These are phyloP conservation scores for Chalciporus sp. DNA, from an alignment of 1,284 basidiomycete genomes.

Conservation along the genomic window DNA sequence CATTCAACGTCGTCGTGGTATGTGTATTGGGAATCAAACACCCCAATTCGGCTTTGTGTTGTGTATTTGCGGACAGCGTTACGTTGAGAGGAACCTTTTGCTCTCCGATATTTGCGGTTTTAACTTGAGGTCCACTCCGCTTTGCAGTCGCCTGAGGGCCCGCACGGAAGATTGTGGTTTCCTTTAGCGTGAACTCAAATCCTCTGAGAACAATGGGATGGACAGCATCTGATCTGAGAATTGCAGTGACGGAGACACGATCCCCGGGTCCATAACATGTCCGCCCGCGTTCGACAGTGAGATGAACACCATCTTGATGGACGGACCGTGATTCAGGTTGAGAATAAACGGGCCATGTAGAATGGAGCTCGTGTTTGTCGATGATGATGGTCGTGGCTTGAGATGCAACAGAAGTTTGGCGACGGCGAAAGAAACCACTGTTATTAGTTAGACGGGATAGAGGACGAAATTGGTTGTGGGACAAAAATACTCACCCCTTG, in stretches of 20 bases:
- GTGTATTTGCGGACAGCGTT: conserved; percentile 68
- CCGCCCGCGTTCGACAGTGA: conserved; percentile 73
- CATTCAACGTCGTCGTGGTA: conserved; percentile 73
- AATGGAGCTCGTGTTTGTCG: conserved; percentile 88
- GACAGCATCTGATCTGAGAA: conserved; percentile 68
- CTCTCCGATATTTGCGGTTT: conserved; percentile 56
- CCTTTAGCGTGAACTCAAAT: conserved; percentile 78
- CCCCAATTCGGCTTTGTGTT: conserved; percentile 69
- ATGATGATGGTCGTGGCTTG: conserved; percentile 72
- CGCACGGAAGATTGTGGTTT: conserved; percentile 68
- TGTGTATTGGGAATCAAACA: conserved; percentile 71
- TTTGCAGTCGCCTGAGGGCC: conserved; percentile 53
- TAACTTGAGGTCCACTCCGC: conserved; percentile 58
- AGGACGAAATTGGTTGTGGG: neutral
- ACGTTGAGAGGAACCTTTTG: conserved; percentile 72
- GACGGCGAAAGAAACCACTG: conserved; percentile 74
- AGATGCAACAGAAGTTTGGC: conserved; percentile 60
- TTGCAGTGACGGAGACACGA: conserved; percentile 70
- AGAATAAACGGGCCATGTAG: conserved; percentile 86
- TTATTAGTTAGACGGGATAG: neutral
- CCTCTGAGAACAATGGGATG: conserved; percentile 70
- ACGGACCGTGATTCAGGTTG: conserved; percentile 75
- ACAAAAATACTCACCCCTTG: conserved; percentile 60
- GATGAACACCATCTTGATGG: conserved; percentile 64
- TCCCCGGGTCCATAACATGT: conserved; percentile 86